Evolutionary conservation across 2,329 filamentous ascomycete genomes (phyloP).

Genomic region (Penicillium rolfsii): DNA sequence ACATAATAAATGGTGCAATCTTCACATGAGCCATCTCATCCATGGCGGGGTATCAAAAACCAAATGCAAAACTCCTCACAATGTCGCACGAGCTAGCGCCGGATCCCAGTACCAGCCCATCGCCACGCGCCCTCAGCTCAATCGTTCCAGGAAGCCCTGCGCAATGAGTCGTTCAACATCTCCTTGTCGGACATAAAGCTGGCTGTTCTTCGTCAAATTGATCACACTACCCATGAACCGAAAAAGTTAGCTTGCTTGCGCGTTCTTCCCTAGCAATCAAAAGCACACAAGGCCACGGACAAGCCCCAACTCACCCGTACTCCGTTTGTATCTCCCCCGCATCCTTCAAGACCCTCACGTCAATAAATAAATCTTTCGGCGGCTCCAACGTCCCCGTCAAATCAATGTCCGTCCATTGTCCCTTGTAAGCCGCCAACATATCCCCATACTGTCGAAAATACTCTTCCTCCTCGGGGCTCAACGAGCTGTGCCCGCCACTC

Average conservation of each 20-base stretch:
- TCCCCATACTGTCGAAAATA: constrained; percentile 92
- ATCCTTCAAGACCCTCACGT: constrained; percentile 93
- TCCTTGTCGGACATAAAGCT: constrained; percentile 94
- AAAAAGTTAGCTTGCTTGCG: constrained; percentile 29
- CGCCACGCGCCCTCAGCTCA: constrained; percentile 64
- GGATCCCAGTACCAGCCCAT: not conserved
- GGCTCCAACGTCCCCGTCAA: constrained; percentile 91
- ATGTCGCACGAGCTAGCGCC: not conserved
- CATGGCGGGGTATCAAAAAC: constrained; percentile 23
- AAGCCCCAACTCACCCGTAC: constrained; percentile 72
- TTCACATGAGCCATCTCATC: constrained; percentile 6
- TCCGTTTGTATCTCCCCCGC: constrained; percentile 98
- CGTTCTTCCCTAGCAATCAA: not conserved
- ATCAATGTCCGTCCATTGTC: constrained; percentile 97
- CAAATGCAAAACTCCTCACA: constrained; percentile 12
- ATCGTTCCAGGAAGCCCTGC: constrained; percentile 90
- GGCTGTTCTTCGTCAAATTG: constrained; percentile 95
- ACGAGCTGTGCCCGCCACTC: constrained; percentile 61
- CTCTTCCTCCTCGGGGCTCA: constrained; percentile 95
- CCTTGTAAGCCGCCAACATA: constrained; percentile 92
- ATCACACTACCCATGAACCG: constrained; percentile 68
- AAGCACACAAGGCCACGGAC: not conserved
- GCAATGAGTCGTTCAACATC: constrained; percentile 94
- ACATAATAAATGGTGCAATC: not conserved
- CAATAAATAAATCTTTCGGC: constrained; percentile 93